Percentiles rank a stretch among this genome's conserved stretches.
These are phyloP conservation scores for Cystobasidium slooffiae DNA, from an alignment of 1,284 basidiomycete genomes.

Conservation along the genomic window DNA sequence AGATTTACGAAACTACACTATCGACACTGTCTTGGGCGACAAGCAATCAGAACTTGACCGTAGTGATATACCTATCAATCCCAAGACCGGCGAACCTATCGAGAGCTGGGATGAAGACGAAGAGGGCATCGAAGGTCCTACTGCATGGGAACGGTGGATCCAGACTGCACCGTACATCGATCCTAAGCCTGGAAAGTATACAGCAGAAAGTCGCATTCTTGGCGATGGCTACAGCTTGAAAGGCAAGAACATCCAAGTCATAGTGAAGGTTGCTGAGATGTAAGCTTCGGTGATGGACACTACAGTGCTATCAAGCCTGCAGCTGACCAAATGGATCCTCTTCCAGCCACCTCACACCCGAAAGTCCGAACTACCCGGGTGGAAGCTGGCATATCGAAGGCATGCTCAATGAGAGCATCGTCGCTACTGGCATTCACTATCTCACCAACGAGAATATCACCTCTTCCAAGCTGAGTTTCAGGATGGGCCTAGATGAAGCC, in stretches of 20 bases:
- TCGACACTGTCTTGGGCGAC: conserved; percentile 12
- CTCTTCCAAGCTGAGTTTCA: conserved; percentile 43
- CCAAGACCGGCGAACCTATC: conserved; percentile 16
- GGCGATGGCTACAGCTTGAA: conserved; percentile 42
- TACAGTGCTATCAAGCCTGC: not conserved
- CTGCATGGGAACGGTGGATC: conserved; percentile 9
- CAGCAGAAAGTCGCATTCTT: not conserved
- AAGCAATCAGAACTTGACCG: conserved; percentile 21
- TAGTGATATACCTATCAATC: not conserved
- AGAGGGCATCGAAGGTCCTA: conserved; percentile 11
- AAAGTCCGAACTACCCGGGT: conserved; percentile 58
- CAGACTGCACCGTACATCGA: conserved; percentile 29
- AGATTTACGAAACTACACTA: conserved; percentile 56
- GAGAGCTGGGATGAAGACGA: conserved; percentile 28
- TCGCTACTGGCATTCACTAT: conserved; percentile 61
- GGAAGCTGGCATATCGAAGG: conserved; percentile 65
- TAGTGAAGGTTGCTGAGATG: conserved; percentile 64
- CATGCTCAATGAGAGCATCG: conserved; percentile 64
- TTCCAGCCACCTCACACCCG: conserved; percentile 58
- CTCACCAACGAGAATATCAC: conserved; percentile 48
- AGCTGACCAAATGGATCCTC: not conserved
- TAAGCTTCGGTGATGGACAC: conserved; percentile 57
- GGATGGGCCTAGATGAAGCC: conserved; percentile 15
- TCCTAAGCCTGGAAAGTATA: conserved; percentile 21
- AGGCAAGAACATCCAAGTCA: conserved; percentile 61